Evolutionary conservation across 2,329 filamentous ascomycete genomes (phyloP).

Genomic region (Aspergillus ochraceoroseus): DNA sequence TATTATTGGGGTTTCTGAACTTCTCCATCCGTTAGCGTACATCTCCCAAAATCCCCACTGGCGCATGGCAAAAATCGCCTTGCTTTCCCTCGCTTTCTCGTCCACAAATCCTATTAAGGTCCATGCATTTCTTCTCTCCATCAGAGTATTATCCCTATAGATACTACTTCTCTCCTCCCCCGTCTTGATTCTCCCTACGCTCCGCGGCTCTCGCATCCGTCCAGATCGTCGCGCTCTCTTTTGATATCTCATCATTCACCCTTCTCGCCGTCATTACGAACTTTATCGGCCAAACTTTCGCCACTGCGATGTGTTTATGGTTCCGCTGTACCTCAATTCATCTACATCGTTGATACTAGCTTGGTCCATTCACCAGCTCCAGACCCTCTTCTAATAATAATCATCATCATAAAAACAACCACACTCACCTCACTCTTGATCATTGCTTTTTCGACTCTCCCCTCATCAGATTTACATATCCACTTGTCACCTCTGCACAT

Average conservation of each 20-base stretch:
- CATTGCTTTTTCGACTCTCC: too few relatives aligned
- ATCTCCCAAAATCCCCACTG: constrained; percentile 14
- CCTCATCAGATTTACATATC: too few relatives aligned
- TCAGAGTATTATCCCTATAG: constrained; percentile 1
- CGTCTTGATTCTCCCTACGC: too few relatives aligned
- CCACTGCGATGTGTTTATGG: constrained; percentile 20
- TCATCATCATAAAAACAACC: too few relatives aligned
- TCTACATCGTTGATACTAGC: constrained; percentile 7
- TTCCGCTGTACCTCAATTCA: constrained; percentile 7
- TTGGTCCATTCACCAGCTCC: constrained; percentile 2
- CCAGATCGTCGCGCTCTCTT: constrained; percentile 1
- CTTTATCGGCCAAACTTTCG: constrained; percentile 11
- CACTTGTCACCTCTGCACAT: constrained; percentile 3
- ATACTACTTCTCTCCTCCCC: background rate
- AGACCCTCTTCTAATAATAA: too few relatives aligned
- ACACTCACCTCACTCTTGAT: too few relatives aligned
- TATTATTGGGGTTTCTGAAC: background rate
- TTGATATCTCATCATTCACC: constrained; percentile 3
- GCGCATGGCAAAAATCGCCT: constrained; percentile 18
- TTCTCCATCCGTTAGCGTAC: constrained; percentile 9
- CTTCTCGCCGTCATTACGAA: constrained; percentile 16
- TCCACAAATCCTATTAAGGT: constrained; percentile 7
- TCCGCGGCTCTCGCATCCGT: too few relatives aligned
- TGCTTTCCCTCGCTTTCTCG: background rate
- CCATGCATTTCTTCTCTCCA: constrained; percentile 5